These are phyloP conservation scores for Pseudocercospora fuligena DNA, from an alignment of 2,329 filamentous ascomycete species.

Conservation along the genomic window DNA sequence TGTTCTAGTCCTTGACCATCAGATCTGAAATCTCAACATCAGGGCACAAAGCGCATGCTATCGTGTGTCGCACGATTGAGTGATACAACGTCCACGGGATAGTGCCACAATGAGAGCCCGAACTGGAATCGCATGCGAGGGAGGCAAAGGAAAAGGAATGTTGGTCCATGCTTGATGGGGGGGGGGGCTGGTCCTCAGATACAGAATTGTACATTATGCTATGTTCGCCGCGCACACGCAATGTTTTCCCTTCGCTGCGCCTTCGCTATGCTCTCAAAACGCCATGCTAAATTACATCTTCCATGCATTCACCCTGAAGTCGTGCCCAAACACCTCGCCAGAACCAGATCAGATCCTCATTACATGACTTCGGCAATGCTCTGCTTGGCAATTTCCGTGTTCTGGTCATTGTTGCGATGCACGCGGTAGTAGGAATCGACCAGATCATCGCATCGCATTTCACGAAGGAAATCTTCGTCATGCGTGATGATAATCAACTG, in stretches of 20 bases:
- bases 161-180: too few relatives aligned
- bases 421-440: constrained; percentile 91
- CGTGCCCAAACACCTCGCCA: constrained; percentile 14
- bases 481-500: constrained; percentile 99
- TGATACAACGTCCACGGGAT: too few relatives aligned
- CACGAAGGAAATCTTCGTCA: constrained; percentile 91
- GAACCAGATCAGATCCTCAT: background rate
- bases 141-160: too few relatives aligned
- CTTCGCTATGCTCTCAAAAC: background rate
- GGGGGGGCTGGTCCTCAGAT: too few relatives aligned
- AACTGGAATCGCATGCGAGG: too few relatives aligned
- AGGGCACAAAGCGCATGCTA: too few relatives aligned
- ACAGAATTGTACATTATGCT: background rate
- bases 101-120: too few relatives aligned
- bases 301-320: background rate
- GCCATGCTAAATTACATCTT: background rate
- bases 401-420: constrained; percentile 79
- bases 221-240: background rate
- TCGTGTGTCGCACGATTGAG: too few relatives aligned
- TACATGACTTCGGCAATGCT: constrained; percentile 42
- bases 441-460: constrained; percentile 94
- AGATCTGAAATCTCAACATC: too few relatives aligned
- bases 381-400: constrained; percentile 78
- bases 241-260: background rate
- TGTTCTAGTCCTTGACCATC: too few relatives aligned